These are phyloP conservation scores for Cordyceps fumosorosea DNA, from an alignment of 2,329 filamentous ascomycete species.

Conservation along the genomic window DNA sequence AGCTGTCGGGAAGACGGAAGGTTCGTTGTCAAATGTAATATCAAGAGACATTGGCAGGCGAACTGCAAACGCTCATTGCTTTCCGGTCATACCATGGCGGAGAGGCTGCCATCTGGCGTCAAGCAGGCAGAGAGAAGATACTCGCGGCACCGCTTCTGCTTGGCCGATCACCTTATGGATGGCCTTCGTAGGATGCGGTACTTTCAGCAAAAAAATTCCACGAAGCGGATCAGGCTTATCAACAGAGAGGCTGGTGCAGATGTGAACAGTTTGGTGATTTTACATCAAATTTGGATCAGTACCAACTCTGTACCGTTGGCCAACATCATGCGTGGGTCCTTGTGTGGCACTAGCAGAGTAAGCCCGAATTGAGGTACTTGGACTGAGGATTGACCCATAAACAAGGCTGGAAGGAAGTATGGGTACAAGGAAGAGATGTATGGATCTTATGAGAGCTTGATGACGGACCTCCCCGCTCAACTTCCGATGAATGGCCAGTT, in stretches of 20 bases:
- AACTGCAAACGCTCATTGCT: slow-evolving; percentile 12
- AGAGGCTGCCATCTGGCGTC: slow-evolving; percentile 7
- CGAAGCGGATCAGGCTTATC: neutral
- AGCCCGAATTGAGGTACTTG: neutral
- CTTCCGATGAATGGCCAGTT: neutral
- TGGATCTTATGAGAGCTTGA: neutral
- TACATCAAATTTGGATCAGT: neutral
- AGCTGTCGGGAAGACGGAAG: slow-evolving; percentile 12
- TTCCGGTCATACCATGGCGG: slow-evolving; percentile 12
- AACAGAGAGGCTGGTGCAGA: neutral
- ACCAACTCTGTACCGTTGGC: no score
- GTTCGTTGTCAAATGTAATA: neutral
- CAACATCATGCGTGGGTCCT: neutral
- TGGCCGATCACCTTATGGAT: neutral
- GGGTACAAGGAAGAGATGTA: neutral
- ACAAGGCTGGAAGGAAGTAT: neutral
- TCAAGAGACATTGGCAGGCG: slow-evolving; percentile 14
- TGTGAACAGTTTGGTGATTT: slow-evolving; percentile 8
- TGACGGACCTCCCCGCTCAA: neutral
- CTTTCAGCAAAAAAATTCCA: neutral
- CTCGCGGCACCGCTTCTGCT: neutral
- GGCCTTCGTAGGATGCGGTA: neutral
- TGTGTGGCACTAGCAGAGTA: neutral
- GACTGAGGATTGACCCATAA: neutral
- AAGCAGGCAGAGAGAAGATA: neutral